Evolutionary conservation across 2,329 filamentous ascomycete genomes (phyloP).

Genomic region (Rasamsonia emersonii): DNA sequence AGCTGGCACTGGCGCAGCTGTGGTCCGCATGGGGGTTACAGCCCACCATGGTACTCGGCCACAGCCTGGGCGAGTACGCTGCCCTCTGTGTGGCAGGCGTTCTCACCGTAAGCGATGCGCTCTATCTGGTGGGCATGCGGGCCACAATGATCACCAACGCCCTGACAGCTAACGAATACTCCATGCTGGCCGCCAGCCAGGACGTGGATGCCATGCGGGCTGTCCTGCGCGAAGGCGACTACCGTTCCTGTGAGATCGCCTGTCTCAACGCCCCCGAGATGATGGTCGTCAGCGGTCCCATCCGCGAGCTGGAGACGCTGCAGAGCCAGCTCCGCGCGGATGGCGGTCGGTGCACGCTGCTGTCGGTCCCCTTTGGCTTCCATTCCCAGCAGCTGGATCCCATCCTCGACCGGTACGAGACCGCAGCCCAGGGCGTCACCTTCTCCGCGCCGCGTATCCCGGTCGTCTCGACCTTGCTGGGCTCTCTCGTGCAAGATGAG

Average conservation of each 20-base stretch:
- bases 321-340: constrained; percentile 23
- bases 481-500: constrained; percentile 29
- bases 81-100: constrained; percentile 23
- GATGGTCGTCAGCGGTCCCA: constrained; percentile 35
- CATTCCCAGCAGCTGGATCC: constrained; percentile 39
- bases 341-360: constrained; percentile 30
- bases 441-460: constrained; percentile 33
- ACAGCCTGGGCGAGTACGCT: constrained; percentile 26
- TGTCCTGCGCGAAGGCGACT: background rate
- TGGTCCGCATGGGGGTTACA: constrained; percentile 23
- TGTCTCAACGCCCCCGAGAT: constrained; percentile 35
- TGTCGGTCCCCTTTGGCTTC: constrained; percentile 39
- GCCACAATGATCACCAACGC: constrained; percentile 16
- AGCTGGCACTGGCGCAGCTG: constrained; percentile 23
- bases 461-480: constrained; percentile 38
- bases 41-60: constrained; percentile 23
- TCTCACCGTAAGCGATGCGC: constrained; percentile 17
- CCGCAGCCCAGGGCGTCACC: constrained; percentile 25
- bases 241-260: constrained; percentile 11
- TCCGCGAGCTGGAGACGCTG: constrained; percentile 25
- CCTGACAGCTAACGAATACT: background rate
- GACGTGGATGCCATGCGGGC: background rate
- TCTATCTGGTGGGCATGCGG: constrained; percentile 22
- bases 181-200: constrained; percentile 3
- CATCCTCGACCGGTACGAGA: constrained; percentile 34